Base-by-base conservation (phyloP, 768 basidiomycete species). In the Panaeolus papilionaceus region DNA sequence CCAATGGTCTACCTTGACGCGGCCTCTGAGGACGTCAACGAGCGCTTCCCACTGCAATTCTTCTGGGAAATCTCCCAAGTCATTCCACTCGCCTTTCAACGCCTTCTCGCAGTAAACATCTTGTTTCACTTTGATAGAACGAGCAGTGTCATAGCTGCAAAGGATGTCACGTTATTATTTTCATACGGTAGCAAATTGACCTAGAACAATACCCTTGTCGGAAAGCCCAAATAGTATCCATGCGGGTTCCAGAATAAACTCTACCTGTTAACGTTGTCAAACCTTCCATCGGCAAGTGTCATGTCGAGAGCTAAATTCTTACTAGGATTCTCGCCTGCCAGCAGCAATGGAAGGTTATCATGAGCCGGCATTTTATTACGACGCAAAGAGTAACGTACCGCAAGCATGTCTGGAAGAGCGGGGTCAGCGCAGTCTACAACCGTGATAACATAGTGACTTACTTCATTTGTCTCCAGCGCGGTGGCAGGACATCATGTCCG, bases 401-500 rank as follows among this genome's bases (percentile, higher is more conserved):
- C 85, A 86, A 20, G 84, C 84, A 70, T 86, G 84, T 70, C 84
- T 85, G 67, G 11, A 1, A 39, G 14, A 42, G 33, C 6, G 26
- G 16, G 14, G 23, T 66, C 42, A 63, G 47, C 66, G 68, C 54
- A 38, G 16, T 38, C 18, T 40, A 49, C 40, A 66, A 44, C 20
- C 8, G 28, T 39, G 3, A 28, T 51, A 68, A 64, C 38, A 9
- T 23, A 9, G 3, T 33, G 8, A 77, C 84, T 70, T 70, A 88
- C 86, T 94, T 93, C 83, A 93, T 90, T 72, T 92, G 90, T 66
- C 92, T 82, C 88, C 89, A 92, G 80, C 76, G 82, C 40, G 86
- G 84, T 44, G 78, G 79, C 51, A 77, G 45, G 66, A 77, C 75
- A 69, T 84, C 73, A 47, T 81, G 79, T 39, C 77, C 69, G 12